These are phyloP conservation scores for Tardiomyces digboiensis DNA, from an alignment of 1,139 yeast species.

Conservation along the genomic window DNA sequence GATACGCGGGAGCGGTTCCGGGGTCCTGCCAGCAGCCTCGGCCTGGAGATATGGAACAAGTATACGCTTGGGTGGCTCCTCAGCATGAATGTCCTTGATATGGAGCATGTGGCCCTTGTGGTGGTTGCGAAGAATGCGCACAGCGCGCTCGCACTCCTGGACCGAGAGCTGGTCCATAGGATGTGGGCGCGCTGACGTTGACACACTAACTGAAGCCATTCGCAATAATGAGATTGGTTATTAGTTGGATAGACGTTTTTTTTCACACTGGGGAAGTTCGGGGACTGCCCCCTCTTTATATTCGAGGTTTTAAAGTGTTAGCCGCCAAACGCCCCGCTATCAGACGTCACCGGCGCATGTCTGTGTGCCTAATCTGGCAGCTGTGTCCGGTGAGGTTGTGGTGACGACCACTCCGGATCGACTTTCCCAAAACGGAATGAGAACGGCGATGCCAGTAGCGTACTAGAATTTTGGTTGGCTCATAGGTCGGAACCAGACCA, in stretches of 20 bases:
- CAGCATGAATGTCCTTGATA: constrained; percentile 61
- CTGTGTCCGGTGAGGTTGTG: neutral
- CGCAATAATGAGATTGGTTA: no score
- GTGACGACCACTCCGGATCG: neutral
- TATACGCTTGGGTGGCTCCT: constrained; percentile 75
- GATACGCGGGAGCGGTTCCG: constrained; percentile 48
- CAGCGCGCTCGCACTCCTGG: constrained; percentile 53
- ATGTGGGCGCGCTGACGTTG: constrained; percentile 27
- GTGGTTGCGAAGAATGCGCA: constrained; percentile 37
- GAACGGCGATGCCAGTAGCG: no score
- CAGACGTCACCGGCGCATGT: neutral
- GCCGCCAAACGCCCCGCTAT: neutral
- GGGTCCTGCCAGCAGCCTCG: constrained; percentile 48
- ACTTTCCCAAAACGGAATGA: neutral
- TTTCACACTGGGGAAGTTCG: no score
- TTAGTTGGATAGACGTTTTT: no score
- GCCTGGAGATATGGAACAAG: constrained; percentile 64
- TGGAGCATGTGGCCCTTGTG: constrained; percentile 45
- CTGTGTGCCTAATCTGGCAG: neutral
- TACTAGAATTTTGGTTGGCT: no score
- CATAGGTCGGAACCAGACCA: no score
- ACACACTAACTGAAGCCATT: neutral
- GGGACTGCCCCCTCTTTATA: neutral
- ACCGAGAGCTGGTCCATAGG: constrained; percentile 60
- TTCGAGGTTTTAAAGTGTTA: neutral